phyloP scores from a whole-genome alignment of 2,329 filamentous ascomycete genomes.

The Pseudophaeomoniella oleicola region DNA sequence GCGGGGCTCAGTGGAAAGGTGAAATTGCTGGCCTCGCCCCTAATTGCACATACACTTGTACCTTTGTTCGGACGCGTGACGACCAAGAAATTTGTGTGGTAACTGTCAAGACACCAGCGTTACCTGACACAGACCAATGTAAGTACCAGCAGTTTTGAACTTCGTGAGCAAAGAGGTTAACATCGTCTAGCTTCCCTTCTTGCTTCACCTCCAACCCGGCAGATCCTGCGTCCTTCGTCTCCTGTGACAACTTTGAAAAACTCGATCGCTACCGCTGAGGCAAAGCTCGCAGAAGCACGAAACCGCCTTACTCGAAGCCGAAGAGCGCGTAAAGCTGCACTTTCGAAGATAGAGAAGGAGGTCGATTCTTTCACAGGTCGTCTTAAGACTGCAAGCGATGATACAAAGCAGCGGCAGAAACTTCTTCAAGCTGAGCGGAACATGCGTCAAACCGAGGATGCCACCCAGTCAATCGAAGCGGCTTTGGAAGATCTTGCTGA shows the following conservation, averaged over 20 bases:
- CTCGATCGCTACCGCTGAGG: constrained; percentile 47
- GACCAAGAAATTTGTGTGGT: constrained; percentile 43
- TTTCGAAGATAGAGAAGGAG: constrained; percentile 45
- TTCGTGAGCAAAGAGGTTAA: constrained; percentile 5
- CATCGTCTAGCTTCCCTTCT: constrained; percentile 16
- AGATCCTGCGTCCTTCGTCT: constrained; percentile 46
- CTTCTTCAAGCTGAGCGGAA: constrained; percentile 47
- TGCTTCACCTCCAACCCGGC: constrained; percentile 36
- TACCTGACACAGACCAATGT: constrained; percentile 45
- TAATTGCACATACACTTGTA: constrained; percentile 49
- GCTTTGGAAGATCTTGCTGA: constrained; percentile 41
- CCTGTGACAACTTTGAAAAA: constrained; percentile 51
- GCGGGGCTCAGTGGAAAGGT: constrained; percentile 38
- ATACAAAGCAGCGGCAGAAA: constrained; percentile 48
- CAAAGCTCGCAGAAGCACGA: constrained; percentile 44
- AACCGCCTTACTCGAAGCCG: constrained; percentile 44
- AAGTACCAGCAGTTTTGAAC: constrained; percentile 13
- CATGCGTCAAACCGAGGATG: constrained; percentile 49
- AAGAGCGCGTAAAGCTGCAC: constrained; percentile 44
- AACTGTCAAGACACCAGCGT: constrained; percentile 47
- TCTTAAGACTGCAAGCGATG: constrained; percentile 43
- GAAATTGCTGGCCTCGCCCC: constrained; percentile 52
- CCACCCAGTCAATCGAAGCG: constrained; percentile 36
- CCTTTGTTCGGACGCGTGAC: constrained; percentile 43
- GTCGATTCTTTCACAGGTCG: constrained; percentile 43